Conservation (phyloP, 345 rosid genomes). For the Hibiscus mutabilis region DNA sequence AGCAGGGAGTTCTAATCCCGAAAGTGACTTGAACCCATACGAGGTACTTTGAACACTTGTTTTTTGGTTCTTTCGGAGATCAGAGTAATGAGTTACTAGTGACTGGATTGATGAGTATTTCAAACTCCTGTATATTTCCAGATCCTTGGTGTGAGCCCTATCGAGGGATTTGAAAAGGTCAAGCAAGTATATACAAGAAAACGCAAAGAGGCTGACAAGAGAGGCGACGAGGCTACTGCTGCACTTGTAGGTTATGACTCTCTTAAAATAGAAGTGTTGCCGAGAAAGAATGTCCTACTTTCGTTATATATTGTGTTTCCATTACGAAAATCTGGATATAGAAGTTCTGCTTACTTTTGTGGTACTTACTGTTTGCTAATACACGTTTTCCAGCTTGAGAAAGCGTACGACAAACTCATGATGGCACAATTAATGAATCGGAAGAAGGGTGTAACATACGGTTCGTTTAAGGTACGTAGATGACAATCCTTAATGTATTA, state of each 20-base stretch:
- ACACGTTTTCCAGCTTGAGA: conserved; percentile 62
- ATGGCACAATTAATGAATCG: conserved; percentile 71
- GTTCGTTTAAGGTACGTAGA: conserved; percentile 58
- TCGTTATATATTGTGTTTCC: not conserved
- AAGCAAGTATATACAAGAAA: conserved; percentile 59
- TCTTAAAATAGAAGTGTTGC: not conserved
- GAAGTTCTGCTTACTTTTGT: conserved; percentile 6
- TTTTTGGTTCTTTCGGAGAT: not conserved
- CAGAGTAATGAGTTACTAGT: not conserved
- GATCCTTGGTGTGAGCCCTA: conserved; percentile 87
- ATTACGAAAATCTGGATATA: not conserved
- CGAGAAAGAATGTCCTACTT: not conserved
- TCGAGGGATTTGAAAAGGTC: conserved; percentile 75
- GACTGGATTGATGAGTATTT: not conserved
- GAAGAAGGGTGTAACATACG: conserved; percentile 77
- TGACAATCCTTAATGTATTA: not conserved
- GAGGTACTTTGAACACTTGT: conserved; percentile 41
- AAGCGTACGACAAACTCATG: conserved; percentile 97
- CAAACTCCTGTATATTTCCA: conserved; percentile 20
- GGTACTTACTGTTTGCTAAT: conserved; percentile 12
- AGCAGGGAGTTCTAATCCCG: conserved; percentile 62
- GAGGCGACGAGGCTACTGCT: conserved; percentile 76
- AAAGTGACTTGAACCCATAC: conserved; percentile 65
- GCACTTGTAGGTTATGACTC: conserved; percentile 46
- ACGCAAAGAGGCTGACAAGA: conserved; percentile 77